Conservation (phyloP, 2,329 filamentous ascomycete species). For the Chalara sp. region DNA sequence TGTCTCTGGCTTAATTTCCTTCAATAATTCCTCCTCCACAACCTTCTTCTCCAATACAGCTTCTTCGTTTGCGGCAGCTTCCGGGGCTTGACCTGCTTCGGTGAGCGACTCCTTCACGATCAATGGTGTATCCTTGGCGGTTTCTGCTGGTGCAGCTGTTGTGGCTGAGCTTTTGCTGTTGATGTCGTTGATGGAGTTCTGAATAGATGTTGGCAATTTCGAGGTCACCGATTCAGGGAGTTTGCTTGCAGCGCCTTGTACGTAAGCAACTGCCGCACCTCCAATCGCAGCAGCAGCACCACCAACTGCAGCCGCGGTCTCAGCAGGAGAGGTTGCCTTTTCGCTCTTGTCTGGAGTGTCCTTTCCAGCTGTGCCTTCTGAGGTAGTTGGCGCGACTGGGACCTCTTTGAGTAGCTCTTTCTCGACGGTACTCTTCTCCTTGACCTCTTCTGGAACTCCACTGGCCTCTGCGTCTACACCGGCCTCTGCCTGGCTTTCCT, state of each 20-base stretch:
- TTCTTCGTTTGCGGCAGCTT: slow-evolving; percentile 61
- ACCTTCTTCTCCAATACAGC: slow-evolving; percentile 70
- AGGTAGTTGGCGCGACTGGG: slow-evolving; percentile 49
- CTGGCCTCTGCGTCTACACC: slow-evolving; percentile 61
- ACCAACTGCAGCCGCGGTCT: slow-evolving; percentile 34
- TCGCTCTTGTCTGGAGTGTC: slow-evolving; percentile 49
- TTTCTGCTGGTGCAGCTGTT: slow-evolving; percentile 29
- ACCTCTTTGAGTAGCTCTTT: slow-evolving; percentile 64
- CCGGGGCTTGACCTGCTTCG: slow-evolving; percentile 55
- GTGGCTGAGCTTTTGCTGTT: slow-evolving; percentile 36
- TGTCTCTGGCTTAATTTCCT: slow-evolving; percentile 45
- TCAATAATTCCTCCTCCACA: slow-evolving; percentile 67
- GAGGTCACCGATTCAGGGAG: slow-evolving; percentile 47
- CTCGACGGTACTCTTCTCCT: slow-evolving; percentile 66
- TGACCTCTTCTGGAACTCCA: slow-evolving; percentile 55
- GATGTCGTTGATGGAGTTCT: slow-evolving; percentile 43
- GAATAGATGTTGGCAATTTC: slow-evolving; percentile 47
- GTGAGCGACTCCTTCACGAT: slow-evolving; percentile 52
- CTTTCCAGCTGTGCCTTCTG: slow-evolving; percentile 46
- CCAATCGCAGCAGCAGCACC: slow-evolving; percentile 36
- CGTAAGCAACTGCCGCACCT: slow-evolving; percentile 32
- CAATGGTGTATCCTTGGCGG: slow-evolving; percentile 44
- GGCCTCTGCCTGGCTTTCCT: slow-evolving; percentile 65
- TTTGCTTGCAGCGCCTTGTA: slow-evolving; percentile 31
- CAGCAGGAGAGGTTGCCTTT: slow-evolving; percentile 36